These are phyloP conservation scores for Arthonia radiata DNA, from an alignment of 495 filamentous ascomycete species.

Conservation along the genomic window DNA sequence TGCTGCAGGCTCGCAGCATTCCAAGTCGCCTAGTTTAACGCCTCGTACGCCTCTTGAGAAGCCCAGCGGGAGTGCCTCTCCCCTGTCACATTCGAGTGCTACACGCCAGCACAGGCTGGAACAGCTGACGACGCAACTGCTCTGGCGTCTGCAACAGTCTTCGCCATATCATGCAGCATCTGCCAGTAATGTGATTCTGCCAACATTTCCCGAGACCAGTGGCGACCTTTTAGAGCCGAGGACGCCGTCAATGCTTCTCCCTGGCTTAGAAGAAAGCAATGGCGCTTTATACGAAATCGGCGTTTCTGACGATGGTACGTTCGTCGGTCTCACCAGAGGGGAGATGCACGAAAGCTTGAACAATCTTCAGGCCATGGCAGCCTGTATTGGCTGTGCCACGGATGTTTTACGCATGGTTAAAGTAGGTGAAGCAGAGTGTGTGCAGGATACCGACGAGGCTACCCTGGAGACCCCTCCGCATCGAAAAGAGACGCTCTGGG, in stretches of 20 bases:
- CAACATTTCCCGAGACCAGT: slow-evolving; percentile 39
- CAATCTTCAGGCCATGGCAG: slow-evolving; percentile 70
- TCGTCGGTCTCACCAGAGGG: slow-evolving; percentile 72
- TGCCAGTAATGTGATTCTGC: slow-evolving; percentile 43
- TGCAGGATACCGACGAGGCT: slow-evolving; percentile 14
- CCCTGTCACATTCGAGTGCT: slow-evolving; percentile 22
- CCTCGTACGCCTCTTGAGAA: slow-evolving; percentile 7
- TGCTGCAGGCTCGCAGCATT: slow-evolving; percentile 33
- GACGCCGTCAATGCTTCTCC: slow-evolving; percentile 37
- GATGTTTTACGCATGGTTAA: slow-evolving; percentile 59
- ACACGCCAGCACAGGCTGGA: slow-evolving; percentile 64
- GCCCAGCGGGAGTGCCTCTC: slow-evolving; percentile 7
- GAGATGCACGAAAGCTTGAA: slow-evolving; percentile 76
- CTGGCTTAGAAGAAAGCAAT: slow-evolving; percentile 73
- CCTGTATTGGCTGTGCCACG: slow-evolving; percentile 72
- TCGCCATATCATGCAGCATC: slow-evolving; percentile 66
- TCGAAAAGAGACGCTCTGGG: slow-evolving; percentile 42
- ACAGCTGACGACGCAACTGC: slow-evolving; percentile 76
- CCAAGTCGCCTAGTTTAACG: slow-evolving; percentile 12
- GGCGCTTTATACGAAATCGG: slow-evolving; percentile 94
- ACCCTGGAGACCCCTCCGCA: slow-evolving; percentile 8
- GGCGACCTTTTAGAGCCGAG: slow-evolving; percentile 25
- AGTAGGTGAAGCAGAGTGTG: slow-evolving; percentile 73
- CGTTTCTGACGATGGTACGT: slow-evolving; percentile 78
- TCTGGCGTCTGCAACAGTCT: slow-evolving; percentile 90